These are phyloP conservation scores for Suillus plorans DNA, from an alignment of 768 basidiomycete genomes.

Conservation along the genomic window DNA sequence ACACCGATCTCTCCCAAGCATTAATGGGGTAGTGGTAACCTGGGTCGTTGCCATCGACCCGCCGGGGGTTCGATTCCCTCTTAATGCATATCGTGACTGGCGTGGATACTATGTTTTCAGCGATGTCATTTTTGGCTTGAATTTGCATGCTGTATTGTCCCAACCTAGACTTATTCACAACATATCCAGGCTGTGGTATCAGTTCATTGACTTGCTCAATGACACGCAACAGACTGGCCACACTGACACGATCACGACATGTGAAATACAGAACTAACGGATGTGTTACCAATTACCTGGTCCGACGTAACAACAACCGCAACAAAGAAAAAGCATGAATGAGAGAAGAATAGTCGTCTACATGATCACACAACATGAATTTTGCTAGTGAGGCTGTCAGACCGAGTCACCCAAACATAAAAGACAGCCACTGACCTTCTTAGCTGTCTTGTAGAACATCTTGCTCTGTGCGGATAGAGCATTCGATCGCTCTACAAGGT, in stretches of 20 bases:
- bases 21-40: constrained; percentile 36
- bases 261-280: neutral
- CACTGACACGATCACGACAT: neutral
- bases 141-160: too few species aligned
- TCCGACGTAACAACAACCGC: neutral
- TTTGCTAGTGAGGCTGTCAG: constrained; percentile 64
- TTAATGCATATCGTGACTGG: constrained; percentile 45
- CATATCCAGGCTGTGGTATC: too few species aligned
- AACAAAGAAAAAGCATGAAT: constrained; percentile 14
- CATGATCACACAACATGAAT: constrained; percentile 91
- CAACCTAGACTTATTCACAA: too few species aligned
- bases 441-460: constrained; percentile 99
- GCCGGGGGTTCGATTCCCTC: constrained; percentile 80
- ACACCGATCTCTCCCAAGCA: neutral
- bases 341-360: constrained; percentile 30
- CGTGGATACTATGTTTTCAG: too few species aligned
- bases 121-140: neutral
- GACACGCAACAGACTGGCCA: too few species aligned
- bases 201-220: neutral
- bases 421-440: constrained; percentile 67
- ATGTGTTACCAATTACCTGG: neutral
- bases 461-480: constrained; percentile 88
- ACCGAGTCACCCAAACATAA: constrained; percentile 2
- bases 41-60: constrained; percentile 48
- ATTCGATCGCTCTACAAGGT: constrained; percentile 91